Base-by-base conservation (phyloP, 176 grass and related monocot species). In the Aegilops sharonensis region DNA sequence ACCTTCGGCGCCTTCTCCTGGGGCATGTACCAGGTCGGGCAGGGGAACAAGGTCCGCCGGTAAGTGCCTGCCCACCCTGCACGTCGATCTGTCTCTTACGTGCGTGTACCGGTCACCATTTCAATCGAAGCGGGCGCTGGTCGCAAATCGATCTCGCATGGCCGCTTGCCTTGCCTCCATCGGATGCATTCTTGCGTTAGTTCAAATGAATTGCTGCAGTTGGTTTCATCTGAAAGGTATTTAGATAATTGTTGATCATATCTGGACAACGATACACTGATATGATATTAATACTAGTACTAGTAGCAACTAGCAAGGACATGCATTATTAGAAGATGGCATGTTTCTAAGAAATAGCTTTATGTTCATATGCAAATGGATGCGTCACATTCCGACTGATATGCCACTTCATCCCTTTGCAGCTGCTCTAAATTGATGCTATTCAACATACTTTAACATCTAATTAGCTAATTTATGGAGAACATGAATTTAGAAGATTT, bases 1-100 rank as follows among this genome's bases (percentile, higher is more conserved):
- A 32, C 89, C 70, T 91, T 95, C 62, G 94, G 97, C 15, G 94
- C 90, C 84, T 96, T 99, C 74, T 81, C 92, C 24, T 99, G 88
- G 62, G 94, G 97, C 79, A 94, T 99, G 94, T 99, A 99, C 89
- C 94, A 99, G 92, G 97, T 99, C 85, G 97, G 97, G 12, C 71
- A 99, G 90, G 97, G 97, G 32, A 99, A 99, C 79, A 90, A 89
- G 85, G 91, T 99, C 85, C 94, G 97, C 72, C 90, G 97, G 97
- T 96, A 73, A 85, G 89, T 83, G 50, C 2, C 3, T 23, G 56
- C 54, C 66, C 3, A 17, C 52, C n/a, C 31, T 45, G 57, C 63
- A 11, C 32, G 25, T 76, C 20, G 21, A 54, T 63, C 21, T 70
- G 27, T 6, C 9, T 31, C 62, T 29, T 43, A 11, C 39, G 11